These are phyloP conservation scores for Penicillium flavigenum DNA, from an alignment of 495 filamentous ascomycete species.

Conservation along the genomic window DNA sequence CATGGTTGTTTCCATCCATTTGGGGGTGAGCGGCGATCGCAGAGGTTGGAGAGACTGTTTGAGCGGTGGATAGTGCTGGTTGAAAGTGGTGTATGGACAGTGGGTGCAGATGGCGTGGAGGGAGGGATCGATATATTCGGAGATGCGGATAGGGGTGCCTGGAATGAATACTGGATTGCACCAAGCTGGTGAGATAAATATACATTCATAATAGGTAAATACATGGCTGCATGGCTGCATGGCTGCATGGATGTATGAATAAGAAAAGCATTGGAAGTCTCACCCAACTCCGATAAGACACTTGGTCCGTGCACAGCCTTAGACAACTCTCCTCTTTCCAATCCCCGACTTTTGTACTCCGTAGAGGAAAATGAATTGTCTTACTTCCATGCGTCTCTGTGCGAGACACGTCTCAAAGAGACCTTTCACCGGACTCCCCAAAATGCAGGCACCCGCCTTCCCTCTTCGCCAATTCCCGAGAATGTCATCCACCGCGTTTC, in stretches of 20 bases:
- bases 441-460: constrained; percentile 1
- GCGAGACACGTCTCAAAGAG: neutral
- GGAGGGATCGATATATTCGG: too few species aligned
- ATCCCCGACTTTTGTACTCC: neutral
- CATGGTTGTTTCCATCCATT: too few species aligned
- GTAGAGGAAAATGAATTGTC: constrained; percentile 1
- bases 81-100: too few species aligned
- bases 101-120: too few species aligned
- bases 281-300: neutral
- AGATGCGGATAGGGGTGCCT: too few species aligned
- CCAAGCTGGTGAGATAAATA: too few species aligned
- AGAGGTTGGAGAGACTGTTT: too few species aligned
- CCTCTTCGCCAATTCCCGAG: constrained; percentile 1
- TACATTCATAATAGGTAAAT: too few species aligned
- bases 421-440: neutral
- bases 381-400: constrained; percentile 4
- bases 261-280: neutral
- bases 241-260: neutral
- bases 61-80: too few species aligned
- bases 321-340: neutral
- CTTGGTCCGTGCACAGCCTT: constrained; percentile 4
- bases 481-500: constrained; percentile 27
- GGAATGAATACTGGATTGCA: too few species aligned
- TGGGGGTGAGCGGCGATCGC: too few species aligned
- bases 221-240: neutral